Percentiles rank a stretch among this genome's conserved stretches.
These are phyloP conservation scores for Hippophae gyantsensis DNA, from an alignment of 306 rosid species.

Conservation along the genomic window DNA sequence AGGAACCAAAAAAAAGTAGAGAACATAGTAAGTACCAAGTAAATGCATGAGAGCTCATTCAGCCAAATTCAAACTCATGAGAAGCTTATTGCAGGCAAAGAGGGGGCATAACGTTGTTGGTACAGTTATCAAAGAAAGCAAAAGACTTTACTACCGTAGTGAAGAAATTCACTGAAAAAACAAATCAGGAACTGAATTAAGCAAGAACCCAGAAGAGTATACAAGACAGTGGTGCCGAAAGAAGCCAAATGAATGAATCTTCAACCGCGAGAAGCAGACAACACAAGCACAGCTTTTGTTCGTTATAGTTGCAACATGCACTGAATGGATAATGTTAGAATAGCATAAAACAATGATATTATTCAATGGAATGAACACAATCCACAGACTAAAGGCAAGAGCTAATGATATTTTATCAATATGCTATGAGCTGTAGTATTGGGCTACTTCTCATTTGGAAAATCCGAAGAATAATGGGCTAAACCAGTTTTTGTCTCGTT, in stretches of 20 bases:
- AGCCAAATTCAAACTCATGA: conserved; percentile 29
- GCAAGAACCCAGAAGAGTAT: neutral
- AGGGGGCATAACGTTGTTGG: conserved; percentile 12
- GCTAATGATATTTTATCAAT: too few relatives aligned
- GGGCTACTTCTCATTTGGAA: too few relatives aligned
- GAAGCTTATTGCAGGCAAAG: conserved; percentile 11
- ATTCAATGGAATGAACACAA: too few relatives aligned
- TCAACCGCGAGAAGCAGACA: too few relatives aligned
- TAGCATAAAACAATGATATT: too few relatives aligned
- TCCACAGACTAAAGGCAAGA: too few relatives aligned
- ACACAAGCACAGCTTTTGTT: too few relatives aligned
- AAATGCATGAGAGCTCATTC: conserved; percentile 94
- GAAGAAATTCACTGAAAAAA: neutral
- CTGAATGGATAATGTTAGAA: too few relatives aligned
- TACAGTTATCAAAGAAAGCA: neutral
- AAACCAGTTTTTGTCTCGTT: too few relatives aligned
- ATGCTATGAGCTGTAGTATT: too few relatives aligned
- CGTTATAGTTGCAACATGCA: too few relatives aligned
- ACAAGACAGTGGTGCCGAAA: neutral
- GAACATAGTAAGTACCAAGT: conserved; percentile 37
- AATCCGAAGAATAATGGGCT: too few relatives aligned
- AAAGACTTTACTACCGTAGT: neutral
- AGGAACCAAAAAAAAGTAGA: neutral
- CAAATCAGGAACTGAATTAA: neutral
- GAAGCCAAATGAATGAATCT: neutral